phyloP scores from a whole-genome alignment of 768 basidiomycete genomes.

The Amanita exitialis region DNA sequence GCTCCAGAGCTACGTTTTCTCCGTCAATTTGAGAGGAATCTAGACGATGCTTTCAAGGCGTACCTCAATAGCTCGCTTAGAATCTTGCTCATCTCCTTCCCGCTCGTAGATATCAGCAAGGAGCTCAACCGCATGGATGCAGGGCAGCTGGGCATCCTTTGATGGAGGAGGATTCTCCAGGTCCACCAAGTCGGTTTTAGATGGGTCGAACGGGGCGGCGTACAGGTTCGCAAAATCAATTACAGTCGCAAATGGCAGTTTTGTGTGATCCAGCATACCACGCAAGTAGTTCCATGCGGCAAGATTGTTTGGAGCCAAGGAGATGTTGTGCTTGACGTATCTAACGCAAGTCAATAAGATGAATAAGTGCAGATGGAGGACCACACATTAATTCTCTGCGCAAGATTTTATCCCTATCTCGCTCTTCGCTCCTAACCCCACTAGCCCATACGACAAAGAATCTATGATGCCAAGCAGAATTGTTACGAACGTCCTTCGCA shows the following conservation, averaged over 20 bases:
- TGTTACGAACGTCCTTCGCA: conserved; percentile 78
- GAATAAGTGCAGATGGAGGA: neutral
- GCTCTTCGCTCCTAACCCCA: conserved; percentile 51
- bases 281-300: conserved; percentile 98
- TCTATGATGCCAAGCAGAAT: conserved; percentile 96
- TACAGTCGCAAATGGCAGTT: conserved; percentile 45
- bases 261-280: conserved; percentile 60
- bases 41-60: neutral
- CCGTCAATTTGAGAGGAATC: neutral
- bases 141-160: conserved; percentile 61
- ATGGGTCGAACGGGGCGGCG: conserved; percentile 25
- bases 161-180: conserved; percentile 67
- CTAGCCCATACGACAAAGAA: conserved; percentile 79
- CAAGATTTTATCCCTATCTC: conserved; percentile 47
- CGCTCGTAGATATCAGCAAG: conserved; percentile 67
- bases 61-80: conserved; percentile 42
- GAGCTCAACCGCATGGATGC: conserved; percentile 75
- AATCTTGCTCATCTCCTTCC: conserved; percentile 35
- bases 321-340: conserved; percentile 76
- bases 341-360: conserved; percentile 23
- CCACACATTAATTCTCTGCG: conserved; percentile 69
- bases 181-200: conserved; percentile 42
- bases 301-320: conserved; percentile 82
- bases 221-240: conserved; percentile 59
- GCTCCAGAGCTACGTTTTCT: conserved; percentile 48